Conservation (phyloP, 2,329 filamentous ascomycete genomes). For the Aciculosporium take region DNA sequence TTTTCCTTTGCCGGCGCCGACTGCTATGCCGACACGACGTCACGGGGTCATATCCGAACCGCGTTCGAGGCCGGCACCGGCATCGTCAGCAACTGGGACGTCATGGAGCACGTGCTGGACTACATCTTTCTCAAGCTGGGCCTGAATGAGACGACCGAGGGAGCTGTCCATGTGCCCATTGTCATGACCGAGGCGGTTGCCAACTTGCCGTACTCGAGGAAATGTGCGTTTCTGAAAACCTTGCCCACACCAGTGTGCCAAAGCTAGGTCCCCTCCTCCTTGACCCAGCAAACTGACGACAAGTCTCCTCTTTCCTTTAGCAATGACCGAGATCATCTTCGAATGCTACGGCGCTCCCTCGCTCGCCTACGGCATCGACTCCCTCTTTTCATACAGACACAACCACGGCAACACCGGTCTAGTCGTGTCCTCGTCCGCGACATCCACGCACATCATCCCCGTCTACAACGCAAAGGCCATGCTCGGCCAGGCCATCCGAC, state of each 20-base stretch:
- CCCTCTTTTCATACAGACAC: conserved; percentile 86
- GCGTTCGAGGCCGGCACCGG: conserved; percentile 84
- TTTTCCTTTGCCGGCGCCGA: conserved; percentile 88
- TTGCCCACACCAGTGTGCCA: no score
- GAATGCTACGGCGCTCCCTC: conserved; percentile 89
- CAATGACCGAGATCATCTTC: conserved; percentile 95
- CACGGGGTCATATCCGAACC: conserved; percentile 76
- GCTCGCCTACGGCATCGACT: conserved; percentile 88
- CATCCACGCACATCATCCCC: conserved; percentile 87
- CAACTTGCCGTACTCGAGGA: conserved; percentile 76
- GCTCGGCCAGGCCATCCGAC: conserved; percentile 67
- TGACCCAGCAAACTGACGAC: conserved; percentile 9
- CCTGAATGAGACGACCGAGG: conserved; percentile 54
- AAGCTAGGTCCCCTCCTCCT: no score
- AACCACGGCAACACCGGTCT: conserved; percentile 80
- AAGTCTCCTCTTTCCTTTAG: conserved; percentile 26
- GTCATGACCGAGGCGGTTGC: conserved; percentile 94
- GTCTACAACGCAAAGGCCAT: conserved; percentile 78
- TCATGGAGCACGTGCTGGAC: conserved; percentile 86
- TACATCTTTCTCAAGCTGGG: conserved; percentile 92
- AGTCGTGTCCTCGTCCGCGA: conserved; percentile 83
- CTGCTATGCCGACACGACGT: conserved; percentile 88
- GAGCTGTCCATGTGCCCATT: conserved; percentile 68
- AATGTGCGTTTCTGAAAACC: conserved; percentile 45
- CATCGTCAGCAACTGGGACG: conserved; percentile 94